A percentile compares a stretch with the other conserved stretches of the same genome.
Conservation (phyloP, 2,329 filamentous ascomycete species). For the Paraphoma sp. region DNA sequence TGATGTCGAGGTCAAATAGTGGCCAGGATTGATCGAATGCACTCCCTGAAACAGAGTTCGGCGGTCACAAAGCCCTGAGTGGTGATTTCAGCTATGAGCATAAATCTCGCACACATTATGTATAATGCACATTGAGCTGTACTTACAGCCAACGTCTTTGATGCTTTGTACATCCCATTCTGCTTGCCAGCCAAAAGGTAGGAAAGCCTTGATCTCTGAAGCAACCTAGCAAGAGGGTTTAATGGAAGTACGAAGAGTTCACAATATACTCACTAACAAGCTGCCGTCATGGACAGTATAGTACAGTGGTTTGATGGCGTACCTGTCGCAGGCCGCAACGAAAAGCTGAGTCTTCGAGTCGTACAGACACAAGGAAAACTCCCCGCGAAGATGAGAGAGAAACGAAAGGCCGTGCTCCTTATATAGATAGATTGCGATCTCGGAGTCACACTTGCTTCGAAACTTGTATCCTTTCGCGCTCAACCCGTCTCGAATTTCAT, state of each 20-base stretch:
- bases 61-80: constrained; percentile 46
- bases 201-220: constrained; percentile 61
- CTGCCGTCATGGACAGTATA: constrained; percentile 53
- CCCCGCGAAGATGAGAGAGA: constrained; percentile 58
- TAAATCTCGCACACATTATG: no score
- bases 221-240: constrained; percentile 13
- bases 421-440: constrained; percentile 61
- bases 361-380: constrained; percentile 62
- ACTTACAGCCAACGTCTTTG: constrained; percentile 48
- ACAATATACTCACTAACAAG: constrained; percentile 43
- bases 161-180: constrained; percentile 61
- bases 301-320: constrained; percentile 64
- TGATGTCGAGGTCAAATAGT: constrained; percentile 31
- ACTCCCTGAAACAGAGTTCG: constrained; percentile 61
- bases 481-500: constrained; percentile 51
- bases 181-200: constrained; percentile 58
- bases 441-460: constrained; percentile 56
- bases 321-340: constrained; percentile 61
- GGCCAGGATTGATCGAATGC: constrained; percentile 38
- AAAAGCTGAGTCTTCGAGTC: constrained; percentile 52
- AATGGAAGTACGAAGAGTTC: background rate
- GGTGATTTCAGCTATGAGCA: no score
- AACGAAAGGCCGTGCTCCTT: constrained; percentile 54
- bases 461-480: constrained; percentile 52
- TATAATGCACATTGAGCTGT: no score